Evolutionary conservation across 2,329 filamentous ascomycete genomes (phyloP), one percentile per base, ranked within the genome.

Genomic region (Fusarium heterosporum): DNA sequence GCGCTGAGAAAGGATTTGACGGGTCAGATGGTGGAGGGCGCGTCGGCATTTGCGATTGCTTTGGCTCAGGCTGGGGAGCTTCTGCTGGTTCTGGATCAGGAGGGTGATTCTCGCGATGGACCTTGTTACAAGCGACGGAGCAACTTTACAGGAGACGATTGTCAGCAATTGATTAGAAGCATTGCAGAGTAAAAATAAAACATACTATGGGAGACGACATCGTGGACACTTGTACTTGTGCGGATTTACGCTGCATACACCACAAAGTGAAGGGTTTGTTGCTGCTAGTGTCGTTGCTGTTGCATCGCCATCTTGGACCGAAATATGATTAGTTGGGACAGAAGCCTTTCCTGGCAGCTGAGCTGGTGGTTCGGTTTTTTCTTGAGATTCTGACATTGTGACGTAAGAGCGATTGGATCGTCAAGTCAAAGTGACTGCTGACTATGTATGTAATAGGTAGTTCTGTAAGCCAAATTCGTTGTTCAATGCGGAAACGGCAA

Each of bases 151-250:
- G 38, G 19, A 19, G 32, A 32, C 11, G 13, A 22, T 28, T 49
- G 12, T 72, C 39, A 55, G 43, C 22, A 5, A 39, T n/a, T 17
- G 25, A 25, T 9, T 32, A 5, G 8, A 10, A n/a, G 7, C 5
- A 17, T 9, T 13, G 16, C n/a, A 7, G 12, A 14, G 16, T 25
- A n/a, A 17, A 9, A 8, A 10, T 40, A 10, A 17, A 16, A 77
- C 86, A 73, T 78, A 90, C 88, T 88, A 89, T 62, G 84, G 83
- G 22, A 85, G 70, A 46, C 81, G 76, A 73, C 88, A 90, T 28
- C 81, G 81, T n/a, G 85, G 80, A 64, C 88, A 90, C 70, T 88
- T 90, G 76, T 90, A 90, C 74, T 87, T 89, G 29, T 80, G 81
- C 19, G 82, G 78, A 6, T 80, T 80, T 32, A 75, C 72, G 28